These are phyloP conservation scores for Pleurotus djamor DNA, from an alignment of 768 basidiomycete species.

Conservation along the genomic window DNA sequence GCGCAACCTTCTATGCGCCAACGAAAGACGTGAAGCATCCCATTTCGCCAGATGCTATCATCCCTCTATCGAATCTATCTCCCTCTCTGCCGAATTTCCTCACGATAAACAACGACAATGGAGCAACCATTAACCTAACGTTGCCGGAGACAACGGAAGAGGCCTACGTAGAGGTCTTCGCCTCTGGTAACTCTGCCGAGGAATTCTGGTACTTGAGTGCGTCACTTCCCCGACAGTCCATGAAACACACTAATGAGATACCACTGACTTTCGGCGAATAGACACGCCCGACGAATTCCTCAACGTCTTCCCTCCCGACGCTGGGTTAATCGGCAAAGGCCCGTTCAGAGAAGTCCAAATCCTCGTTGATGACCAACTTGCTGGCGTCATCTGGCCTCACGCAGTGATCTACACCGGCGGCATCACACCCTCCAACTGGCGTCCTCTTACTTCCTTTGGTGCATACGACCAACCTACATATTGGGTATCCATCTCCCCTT, in stretches of 20 bases:
- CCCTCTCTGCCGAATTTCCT: conserved; percentile 43
- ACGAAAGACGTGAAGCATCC: conserved; percentile 41
- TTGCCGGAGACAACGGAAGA: conserved; percentile 52
- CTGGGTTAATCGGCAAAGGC: conserved; percentile 45
- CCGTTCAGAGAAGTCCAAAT: conserved; percentile 64
- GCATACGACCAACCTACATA: conserved; percentile 66
- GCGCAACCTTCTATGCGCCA: conserved; percentile 58
- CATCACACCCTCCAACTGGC: conserved; percentile 45
- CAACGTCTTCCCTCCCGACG: conserved; percentile 37
- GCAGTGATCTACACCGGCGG: conserved; percentile 61
- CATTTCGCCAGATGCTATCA: conserved; percentile 45
- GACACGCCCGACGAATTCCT: conserved; percentile 52
- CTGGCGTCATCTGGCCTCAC: conserved; percentile 53
- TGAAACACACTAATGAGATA: neutral
- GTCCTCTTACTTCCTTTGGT: conserved; percentile 62
- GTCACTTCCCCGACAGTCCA: conserved; percentile 9
- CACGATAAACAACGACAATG: conserved; percentile 19
- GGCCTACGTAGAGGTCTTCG: conserved; percentile 57
- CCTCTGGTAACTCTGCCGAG: conserved; percentile 58
- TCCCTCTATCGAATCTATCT: conserved; percentile 55
- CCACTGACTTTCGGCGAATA: conserved; percentile 26
- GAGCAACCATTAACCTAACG: conserved; percentile 38
- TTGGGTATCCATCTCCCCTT: conserved; percentile 61
- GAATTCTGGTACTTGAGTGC: conserved; percentile 58
- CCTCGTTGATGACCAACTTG: conserved; percentile 51